phyloP scores from a whole-genome alignment of 768 basidiomycete genomes.

The Amanita brunnescens region DNA sequence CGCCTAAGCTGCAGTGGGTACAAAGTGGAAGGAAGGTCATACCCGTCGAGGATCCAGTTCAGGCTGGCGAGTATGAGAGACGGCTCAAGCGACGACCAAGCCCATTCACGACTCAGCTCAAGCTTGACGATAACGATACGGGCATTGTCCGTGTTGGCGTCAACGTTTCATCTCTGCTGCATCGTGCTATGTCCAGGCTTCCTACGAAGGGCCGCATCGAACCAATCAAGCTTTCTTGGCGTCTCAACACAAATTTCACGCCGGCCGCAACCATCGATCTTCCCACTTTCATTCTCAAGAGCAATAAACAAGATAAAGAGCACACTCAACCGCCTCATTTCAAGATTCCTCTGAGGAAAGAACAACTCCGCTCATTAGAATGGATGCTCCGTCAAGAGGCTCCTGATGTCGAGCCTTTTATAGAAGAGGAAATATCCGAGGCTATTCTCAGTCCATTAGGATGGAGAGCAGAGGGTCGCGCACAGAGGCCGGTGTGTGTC shows the following conservation, averaged over 20 bases:
- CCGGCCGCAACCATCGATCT: conserved; percentile 50
- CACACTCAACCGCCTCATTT: conserved; percentile 77
- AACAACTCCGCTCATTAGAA: conserved; percentile 82
- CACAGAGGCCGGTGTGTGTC: conserved; percentile 63
- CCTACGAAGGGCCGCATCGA: conserved; percentile 47
- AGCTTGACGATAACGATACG: conserved; percentile 46
- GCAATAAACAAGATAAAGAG: conserved; percentile 66
- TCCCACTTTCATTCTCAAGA: conserved; percentile 60
- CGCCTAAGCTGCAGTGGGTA: conserved; percentile 73
- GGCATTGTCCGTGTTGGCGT: conserved; percentile 80
- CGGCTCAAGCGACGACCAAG: conserved; percentile 78
- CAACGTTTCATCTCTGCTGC: conserved; percentile 80
- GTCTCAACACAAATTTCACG: conserved; percentile 69
- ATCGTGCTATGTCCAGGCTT: conserved; percentile 76
- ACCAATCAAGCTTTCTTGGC: conserved; percentile 59
- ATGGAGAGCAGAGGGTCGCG: conserved; percentile 93
- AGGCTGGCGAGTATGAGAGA: conserved; percentile 87
- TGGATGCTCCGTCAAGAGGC: conserved; percentile 90
- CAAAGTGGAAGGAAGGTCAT: conserved; percentile 50
- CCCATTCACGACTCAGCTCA: conserved; percentile 82
- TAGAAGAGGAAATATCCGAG: conserved; percentile 94
- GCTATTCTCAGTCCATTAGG: conserved; percentile 78
- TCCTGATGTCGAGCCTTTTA: conserved; percentile 53
- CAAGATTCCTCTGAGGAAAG: conserved; percentile 61
- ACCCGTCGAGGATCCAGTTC: conserved; percentile 74